phyloP scores from a whole-genome alignment of 139 green algal genomes.

The Trebouxia sp. region DNA sequence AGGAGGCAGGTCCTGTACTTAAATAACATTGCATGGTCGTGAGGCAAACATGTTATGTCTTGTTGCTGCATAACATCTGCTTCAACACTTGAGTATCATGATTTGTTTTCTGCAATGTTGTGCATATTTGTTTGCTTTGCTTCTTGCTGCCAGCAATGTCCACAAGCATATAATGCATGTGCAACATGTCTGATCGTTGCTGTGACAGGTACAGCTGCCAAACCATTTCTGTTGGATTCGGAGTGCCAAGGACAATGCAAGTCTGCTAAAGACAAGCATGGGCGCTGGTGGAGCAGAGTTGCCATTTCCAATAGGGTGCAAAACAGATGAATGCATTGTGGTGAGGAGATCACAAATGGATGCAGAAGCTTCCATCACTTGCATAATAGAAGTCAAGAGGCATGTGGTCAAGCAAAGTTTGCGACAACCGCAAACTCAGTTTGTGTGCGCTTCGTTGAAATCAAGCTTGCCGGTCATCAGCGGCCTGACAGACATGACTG shows the following conservation, averaged over 20 bases:
- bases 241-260: neutral
- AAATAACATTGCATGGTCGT: neutral
- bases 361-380: conserved; percentile 15
- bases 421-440: neutral
- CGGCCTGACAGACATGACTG: conserved; percentile 24
- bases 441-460: conserved; percentile 28
- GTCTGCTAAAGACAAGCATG: conserved; percentile 17
- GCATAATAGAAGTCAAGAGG: conserved; percentile 16
- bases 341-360: neutral
- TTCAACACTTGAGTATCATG: too few relatives aligned
- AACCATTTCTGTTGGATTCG: conserved; percentile 20
- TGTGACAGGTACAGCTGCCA: conserved; percentile 20
- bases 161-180: too few relatives aligned
- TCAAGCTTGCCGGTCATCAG: conserved; percentile 28
- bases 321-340: conserved; percentile 26
- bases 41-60: neutral
- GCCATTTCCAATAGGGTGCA: conserved; percentile 24
- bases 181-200: too few relatives aligned
- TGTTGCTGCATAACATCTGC: neutral
- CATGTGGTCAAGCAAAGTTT: conserved; percentile 21
- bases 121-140: too few relatives aligned
- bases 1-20: neutral
- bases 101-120: too few relatives aligned
- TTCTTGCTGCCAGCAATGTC: too few relatives aligned
- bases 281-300: conserved; percentile 14